phyloP scores from a whole-genome alignment of 192 early-diverging fungal genomes.

The Chytriomyces hyalinus region DNA sequence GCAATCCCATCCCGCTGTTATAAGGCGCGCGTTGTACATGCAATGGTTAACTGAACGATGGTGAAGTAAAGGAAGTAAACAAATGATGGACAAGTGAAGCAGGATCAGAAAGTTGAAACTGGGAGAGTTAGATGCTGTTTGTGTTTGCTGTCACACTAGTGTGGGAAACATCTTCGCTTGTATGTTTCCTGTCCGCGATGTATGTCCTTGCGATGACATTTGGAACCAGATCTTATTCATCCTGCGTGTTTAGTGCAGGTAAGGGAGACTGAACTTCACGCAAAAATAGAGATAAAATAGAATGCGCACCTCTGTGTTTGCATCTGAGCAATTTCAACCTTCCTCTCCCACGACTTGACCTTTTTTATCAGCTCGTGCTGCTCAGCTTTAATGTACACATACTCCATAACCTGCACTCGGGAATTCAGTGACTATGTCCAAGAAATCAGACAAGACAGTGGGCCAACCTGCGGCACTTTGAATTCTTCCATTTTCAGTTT shows the following conservation, averaged over 20 bases:
- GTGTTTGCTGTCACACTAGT: not conserved
- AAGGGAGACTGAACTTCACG: not conserved
- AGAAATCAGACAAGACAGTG: not conserved
- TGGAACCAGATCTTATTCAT: slow-evolving; percentile 57
- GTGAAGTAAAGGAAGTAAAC: not conserved
- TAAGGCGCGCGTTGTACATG: too few relatives aligned
- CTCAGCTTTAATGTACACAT: slow-evolving; percentile 54
- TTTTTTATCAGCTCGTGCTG: slow-evolving; percentile 59
- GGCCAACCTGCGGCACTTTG: slow-evolving; percentile 56
- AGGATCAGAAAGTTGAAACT: too few relatives aligned
- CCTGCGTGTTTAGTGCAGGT: slow-evolving; percentile 28
- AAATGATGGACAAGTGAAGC: not conserved
- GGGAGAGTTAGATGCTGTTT: too few relatives aligned
- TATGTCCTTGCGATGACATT: slow-evolving; percentile 37
- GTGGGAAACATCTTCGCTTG: slow-evolving; percentile 26
- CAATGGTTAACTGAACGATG: too few relatives aligned
- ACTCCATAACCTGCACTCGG: slow-evolving; percentile 56
- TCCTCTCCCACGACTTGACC: slow-evolving; percentile 60
- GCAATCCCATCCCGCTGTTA: too few relatives aligned
- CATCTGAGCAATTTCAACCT: slow-evolving; percentile 63
- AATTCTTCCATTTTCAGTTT: slow-evolving; percentile 54
- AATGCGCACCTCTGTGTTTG: slow-evolving; percentile 50
- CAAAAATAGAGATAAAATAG: not conserved
- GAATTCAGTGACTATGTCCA: not conserved
- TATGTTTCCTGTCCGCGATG: not conserved